Conservation (phyloP, 768 basidiomycete species). For the Termitomyces sp. region DNA sequence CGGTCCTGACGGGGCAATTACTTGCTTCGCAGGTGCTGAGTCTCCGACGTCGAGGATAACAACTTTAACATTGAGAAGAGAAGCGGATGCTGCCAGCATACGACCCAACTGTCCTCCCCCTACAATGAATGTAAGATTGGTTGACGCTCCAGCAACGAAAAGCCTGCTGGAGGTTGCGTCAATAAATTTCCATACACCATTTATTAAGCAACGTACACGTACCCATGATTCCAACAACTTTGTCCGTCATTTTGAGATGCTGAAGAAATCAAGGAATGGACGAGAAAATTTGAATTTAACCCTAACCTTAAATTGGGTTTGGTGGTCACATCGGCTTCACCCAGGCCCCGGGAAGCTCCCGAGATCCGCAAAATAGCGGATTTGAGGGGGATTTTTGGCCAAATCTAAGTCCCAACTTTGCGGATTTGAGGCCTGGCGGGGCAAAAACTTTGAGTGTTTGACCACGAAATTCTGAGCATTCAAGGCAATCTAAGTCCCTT, state of each 20-base stretch:
- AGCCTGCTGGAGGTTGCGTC: neutral
- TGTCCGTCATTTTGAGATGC: conserved; percentile 30
- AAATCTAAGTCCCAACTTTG: too few species aligned
- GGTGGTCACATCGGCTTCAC: too few species aligned
- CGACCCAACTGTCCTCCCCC: conserved; percentile 97
- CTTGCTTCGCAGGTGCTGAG: conserved; percentile 86
- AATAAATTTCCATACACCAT: neutral
- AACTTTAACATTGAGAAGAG: conserved; percentile 78
- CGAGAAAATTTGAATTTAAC: neutral
- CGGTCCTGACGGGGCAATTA: conserved; percentile 51
- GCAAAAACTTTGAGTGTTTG: too few species aligned
- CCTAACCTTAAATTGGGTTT: neutral
- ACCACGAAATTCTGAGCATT: too few species aligned
- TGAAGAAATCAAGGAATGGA: neutral
- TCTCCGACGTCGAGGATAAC: conserved; percentile 81
- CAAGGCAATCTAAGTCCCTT: too few species aligned
- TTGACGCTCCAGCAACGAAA: neutral
- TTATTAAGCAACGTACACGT: conserved; percentile 27
- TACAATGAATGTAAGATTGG: conserved; percentile 25
- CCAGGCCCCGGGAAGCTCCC: too few species aligned
- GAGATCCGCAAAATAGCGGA: too few species aligned
- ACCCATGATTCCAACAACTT: conserved; percentile 49
- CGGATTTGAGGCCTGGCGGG: too few species aligned
- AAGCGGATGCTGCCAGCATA: conserved; percentile 90
- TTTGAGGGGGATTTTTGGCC: too few species aligned